Base-by-base conservation (phyloP, 2,329 filamentous ascomycete species). In the Ascochyta rabiei region DNA sequence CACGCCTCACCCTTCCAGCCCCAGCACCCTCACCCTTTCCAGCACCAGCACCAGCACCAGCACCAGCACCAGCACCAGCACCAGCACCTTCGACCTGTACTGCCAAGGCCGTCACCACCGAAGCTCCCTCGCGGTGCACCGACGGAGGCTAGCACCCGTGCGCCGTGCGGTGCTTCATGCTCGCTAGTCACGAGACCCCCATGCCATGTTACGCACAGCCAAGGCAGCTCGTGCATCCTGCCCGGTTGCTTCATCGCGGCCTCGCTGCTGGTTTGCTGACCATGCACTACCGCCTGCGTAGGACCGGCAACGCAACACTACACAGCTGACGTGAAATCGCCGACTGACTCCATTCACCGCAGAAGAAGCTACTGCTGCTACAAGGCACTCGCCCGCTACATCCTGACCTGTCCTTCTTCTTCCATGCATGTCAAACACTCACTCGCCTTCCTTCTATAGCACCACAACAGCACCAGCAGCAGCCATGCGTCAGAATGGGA, bases 181-280 rank as follows among this genome's bases (percentile, higher is more conserved):
- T 44, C 24, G 16, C 31, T n/a, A n/a, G 35, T 47, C 49, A 53
- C 46, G 51, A 55, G 24, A 48, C 23, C 45, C 41, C 48, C 48
- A 55, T 61, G 56, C 56, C 54, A 53, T 39, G 64, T 66, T 66
- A 63, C 63, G 48, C 66, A 64, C 53, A 62, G 39, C 55, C 63
- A 63, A 66, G 60, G 61, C 56, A 42, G 55, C 57, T 44, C 59
- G 44, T 61, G 60, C 62, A 59, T 37, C 51, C 26, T 57, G 47
- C 56, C 42, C 6, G 38, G 18, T 30, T 26, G 42, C 21, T 43
- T 53, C 5, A 15, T 8, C 7, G 7, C 38, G 19, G 5, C 38
- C 30, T 13, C 6, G 30, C 33, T 38, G 31, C 10, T 16, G 16
- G 45, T 33, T 55, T 28, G 45, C 33, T n/a, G 16, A n/a, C 7